Evolutionary conservation across 2,329 filamentous ascomycete genomes (phyloP), one percentile per base, ranked within the genome.

Genomic region (Dactylella cylindrospora): DNA sequence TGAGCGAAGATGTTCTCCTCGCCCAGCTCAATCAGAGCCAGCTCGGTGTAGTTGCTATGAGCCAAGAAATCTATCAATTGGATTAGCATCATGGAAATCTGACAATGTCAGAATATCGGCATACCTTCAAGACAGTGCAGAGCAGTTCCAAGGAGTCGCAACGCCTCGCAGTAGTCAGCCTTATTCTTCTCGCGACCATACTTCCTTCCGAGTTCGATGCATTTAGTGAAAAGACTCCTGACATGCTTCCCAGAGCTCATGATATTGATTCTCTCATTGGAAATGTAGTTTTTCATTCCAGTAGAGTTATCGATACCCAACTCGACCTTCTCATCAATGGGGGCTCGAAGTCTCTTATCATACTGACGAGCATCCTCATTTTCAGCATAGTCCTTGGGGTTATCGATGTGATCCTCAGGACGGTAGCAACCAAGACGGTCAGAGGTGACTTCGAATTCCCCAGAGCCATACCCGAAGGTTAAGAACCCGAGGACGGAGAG

Each of bases 231-330:
- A 1, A 94, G 81, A 65, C 80, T 79, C 47, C 87, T 82, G 61
- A 95, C 81, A 69, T 94, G 83, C 40, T 79, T 77, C 54, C 90
- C 86, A 41, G 88, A 95, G 36, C 86, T 95, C 74, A 86, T 87
- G 71, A 94, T 93, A 38, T 82, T 81, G 55, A 80, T 75, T 44
- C 81, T 76, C 72, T 96, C 90, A 65, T 90, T 90, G 31, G 90
- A 89, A 73, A 96, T 96, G 74, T 96, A 96, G 72, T 90, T 93
- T 76, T 97, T 97, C 75, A 95, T 78, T 68, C 86, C 86, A 4
- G 84, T 85, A 49, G 82, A 76, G 1, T 81, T 79, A 68, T 97
- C 88, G 68, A 97, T 80, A 38, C 80, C 81, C 28, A 96, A 79
- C 75, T 96, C 91, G 44, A 82, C 79, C 20, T 78, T 70, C 75